Conservation (phyloP, 1,139 yeast genomes). For the Torulaspora pretoriensis region DNA sequence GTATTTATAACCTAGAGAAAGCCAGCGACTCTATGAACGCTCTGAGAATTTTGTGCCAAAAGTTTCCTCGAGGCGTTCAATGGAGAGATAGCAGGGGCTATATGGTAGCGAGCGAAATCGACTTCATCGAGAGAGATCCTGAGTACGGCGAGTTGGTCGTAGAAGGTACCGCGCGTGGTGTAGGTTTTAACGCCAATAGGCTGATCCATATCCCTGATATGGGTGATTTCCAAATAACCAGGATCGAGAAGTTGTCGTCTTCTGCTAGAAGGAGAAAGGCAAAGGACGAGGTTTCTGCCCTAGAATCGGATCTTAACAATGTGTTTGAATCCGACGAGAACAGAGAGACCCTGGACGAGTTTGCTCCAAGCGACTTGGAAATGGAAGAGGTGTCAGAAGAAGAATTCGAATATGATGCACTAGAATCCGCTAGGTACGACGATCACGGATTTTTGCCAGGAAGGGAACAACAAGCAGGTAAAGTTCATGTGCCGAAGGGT, state of each 20-base stretch:
- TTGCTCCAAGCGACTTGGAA: conserved; percentile 56
- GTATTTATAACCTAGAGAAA: conserved; percentile 65
- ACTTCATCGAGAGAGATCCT: conserved; percentile 43
- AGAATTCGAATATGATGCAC: conserved; percentile 43
- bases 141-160: conserved; percentile 47
- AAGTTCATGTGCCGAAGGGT: conserved; percentile 67
- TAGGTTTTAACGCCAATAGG: conserved; percentile 72
- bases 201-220: conserved; percentile 80
- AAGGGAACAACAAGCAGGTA: conserved; percentile 39
- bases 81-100: conserved; percentile 96
- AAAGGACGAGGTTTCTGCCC: conserved; percentile 17
- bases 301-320: conserved; percentile 23
- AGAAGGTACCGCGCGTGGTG: conserved; percentile 84
- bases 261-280: conserved; percentile 24
- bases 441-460: conserved; percentile 58
- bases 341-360: conserved; percentile 64
- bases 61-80: conserved; percentile 73
- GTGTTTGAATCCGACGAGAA: conserved; percentile 46
- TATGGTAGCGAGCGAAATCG: conserved; percentile 64
- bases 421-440: conserved; percentile 63
- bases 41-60: conserved; percentile 74
- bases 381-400: conserved; percentile 49
- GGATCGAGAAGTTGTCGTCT: conserved; percentile 49
- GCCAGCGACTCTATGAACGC: conserved; percentile 67
- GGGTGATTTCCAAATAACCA: conserved; percentile 82